phyloP scores from a whole-genome alignment of 345 rosid species.

The Boechera retrofracta region DNA sequence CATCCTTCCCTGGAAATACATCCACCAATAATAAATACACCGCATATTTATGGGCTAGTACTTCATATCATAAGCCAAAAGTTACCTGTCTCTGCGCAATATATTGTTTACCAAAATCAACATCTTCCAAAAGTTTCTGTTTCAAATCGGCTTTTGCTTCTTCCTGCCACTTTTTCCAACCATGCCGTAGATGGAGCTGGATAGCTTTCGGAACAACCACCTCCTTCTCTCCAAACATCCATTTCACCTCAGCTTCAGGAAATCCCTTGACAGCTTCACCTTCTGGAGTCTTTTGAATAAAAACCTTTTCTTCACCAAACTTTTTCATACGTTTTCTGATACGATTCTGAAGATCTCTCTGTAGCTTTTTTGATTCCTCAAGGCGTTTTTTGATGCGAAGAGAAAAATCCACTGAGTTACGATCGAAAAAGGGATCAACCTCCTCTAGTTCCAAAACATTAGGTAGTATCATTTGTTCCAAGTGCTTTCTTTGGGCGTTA shows the following conservation, averaged over 20 bases:
- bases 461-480: conserved; percentile 79
- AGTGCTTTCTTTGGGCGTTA: conserved; percentile 72
- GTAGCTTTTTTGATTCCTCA: conserved; percentile 75
- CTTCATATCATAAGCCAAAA: conserved; percentile 33
- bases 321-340: conserved; percentile 74
- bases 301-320: conserved; percentile 75
- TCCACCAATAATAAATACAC: conserved; percentile 11
- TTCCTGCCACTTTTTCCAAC: conserved; percentile 96
- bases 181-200: conserved; percentile 74
- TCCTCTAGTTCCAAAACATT: conserved; percentile 71
- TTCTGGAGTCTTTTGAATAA: conserved; percentile 68
- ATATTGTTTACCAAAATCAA: conserved; percentile 79
- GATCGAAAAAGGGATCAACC: conserved; percentile 61
- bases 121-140: conserved; percentile 71
- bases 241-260: conserved; percentile 86
- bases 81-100: conserved; percentile 77
- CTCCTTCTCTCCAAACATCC: conserved; percentile 94
- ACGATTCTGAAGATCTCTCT: conserved; percentile 64
- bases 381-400: conserved; percentile 65
- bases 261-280: conserved; percentile 84
- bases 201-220: conserved; percentile 88
- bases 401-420: conserved; percentile 67
- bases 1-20: neutral
- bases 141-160: conserved; percentile 85
- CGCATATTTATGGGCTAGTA: neutral